These are phyloP conservation scores for Xylariaceae sp. DNA, from an alignment of 2,329 filamentous ascomycete species.

Conservation along the genomic window DNA sequence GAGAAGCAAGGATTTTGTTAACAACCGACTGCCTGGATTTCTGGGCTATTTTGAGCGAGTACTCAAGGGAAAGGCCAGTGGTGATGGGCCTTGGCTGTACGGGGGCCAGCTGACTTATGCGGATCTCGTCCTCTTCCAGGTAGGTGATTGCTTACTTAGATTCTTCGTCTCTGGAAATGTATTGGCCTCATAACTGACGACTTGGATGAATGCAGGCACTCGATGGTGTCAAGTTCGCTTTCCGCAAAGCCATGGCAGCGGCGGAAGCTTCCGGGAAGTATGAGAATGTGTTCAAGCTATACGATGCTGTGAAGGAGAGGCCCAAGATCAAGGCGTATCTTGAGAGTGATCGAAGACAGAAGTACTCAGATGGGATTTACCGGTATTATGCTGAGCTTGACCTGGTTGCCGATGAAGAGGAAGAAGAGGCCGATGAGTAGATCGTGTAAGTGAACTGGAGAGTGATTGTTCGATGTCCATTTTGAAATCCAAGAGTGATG, in stretches of 20 bases:
- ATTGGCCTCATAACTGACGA: neutral
- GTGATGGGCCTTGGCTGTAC: slow-evolving; percentile 60
- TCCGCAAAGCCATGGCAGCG: slow-evolving; percentile 59
- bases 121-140: slow-evolving; percentile 69
- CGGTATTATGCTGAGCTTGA: slow-evolving; percentile 71
- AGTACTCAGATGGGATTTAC: slow-evolving; percentile 63
- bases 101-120: slow-evolving; percentile 62
- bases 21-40: slow-evolving; percentile 64
- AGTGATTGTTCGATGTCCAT: neutral
- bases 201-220: slow-evolving; percentile 37
- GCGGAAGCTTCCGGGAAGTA: slow-evolving; percentile 54
- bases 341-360: slow-evolving; percentile 55
- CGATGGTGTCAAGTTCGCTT: slow-evolving; percentile 59
- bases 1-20: slow-evolving; percentile 52
- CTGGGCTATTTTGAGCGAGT: slow-evolving; percentile 65
- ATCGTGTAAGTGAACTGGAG: neutral
- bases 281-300: slow-evolving; percentile 57
- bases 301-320: slow-evolving; percentile 56
- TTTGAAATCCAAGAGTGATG: neutral
- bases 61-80: slow-evolving; percentile 51
- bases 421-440: neutral
- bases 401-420: neutral
- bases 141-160: slow-evolving; percentile 29
- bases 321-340: slow-evolving; percentile 65
- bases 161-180: neutral